Conservation (phyloP, 345 rosid genomes). For the Moricandia arvensis region DNA sequence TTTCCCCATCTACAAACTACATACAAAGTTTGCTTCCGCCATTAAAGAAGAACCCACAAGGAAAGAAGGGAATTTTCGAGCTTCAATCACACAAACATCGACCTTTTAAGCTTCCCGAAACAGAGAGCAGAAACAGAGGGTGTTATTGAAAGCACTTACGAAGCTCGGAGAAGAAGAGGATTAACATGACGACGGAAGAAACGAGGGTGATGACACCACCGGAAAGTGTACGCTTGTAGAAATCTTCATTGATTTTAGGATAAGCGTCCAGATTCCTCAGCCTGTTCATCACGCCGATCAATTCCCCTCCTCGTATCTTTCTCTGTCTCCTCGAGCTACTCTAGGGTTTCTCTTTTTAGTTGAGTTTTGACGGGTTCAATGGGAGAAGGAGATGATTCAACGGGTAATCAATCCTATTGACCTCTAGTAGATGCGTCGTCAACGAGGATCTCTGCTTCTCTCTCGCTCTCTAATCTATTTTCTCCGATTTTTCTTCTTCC, state of each 20-base stretch:
- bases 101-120: not conserved
- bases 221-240: slow-evolving; percentile 77
- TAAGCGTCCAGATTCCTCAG: slow-evolving; percentile 76
- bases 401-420: slow-evolving; percentile 29
- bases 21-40: too few species aligned
- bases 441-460: slow-evolving; percentile 12
- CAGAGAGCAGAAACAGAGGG: not conserved
- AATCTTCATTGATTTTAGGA: slow-evolving; percentile 90
- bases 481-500: slow-evolving; percentile 27
- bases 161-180: slow-evolving; percentile 82
- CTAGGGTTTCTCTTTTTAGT: slow-evolving; percentile 17
- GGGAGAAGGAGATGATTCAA: slow-evolving; percentile 31
- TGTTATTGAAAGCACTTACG: slow-evolving; percentile 13
- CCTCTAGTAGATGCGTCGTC: slow-evolving; percentile 12
- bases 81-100: not conserved
- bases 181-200: slow-evolving; percentile 56
- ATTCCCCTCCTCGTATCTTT: slow-evolving; percentile 24
- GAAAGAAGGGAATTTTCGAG: slow-evolving; percentile 2
- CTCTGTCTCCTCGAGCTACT: not conserved
- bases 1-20: too few species aligned
- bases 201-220: slow-evolving; percentile 82
- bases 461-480: slow-evolving; percentile 18
- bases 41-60: not conserved
- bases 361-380: slow-evolving; percentile 7
- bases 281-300: slow-evolving; percentile 47